A percentile compares a stretch with the other conserved stretches of the same genome.
Conservation (phyloP, 2,329 filamentous ascomycete genomes). For the Fusarium mundagurra region DNA sequence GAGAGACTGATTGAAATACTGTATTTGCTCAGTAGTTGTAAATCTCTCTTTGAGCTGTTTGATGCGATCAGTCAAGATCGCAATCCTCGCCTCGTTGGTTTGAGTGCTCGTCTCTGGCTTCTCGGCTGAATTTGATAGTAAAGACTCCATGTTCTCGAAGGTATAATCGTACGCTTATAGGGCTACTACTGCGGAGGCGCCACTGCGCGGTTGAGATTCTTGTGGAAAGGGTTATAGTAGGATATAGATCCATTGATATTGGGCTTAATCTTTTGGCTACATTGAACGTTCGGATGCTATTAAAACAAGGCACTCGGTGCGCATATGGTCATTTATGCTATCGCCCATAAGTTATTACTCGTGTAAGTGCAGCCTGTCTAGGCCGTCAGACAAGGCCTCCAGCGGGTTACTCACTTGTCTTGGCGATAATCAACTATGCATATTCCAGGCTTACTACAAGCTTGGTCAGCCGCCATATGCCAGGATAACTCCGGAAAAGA, state of each 20-base stretch:
- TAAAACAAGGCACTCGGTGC: rapidly evolving
- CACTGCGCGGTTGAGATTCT: rapidly evolving
- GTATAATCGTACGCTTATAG: rapidly evolving
- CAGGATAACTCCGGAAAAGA: neutral
- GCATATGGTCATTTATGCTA: too few species aligned
- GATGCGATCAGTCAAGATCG: neutral
- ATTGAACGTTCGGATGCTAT: neutral
- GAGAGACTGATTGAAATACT: neutral
- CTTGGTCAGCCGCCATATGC: neutral
- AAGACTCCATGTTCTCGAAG: neutral
- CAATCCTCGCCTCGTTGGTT: neutral
- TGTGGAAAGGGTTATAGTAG: neutral
- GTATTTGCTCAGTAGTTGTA: neutral
- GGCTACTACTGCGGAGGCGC: too few species aligned
- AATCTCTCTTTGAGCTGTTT: neutral
- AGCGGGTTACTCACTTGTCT: rapidly evolving
- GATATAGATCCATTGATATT: neutral
- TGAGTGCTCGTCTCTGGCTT: rapidly evolving
- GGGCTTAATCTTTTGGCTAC: neutral
- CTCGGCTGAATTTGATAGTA: rapidly evolving
- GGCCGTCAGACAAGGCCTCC: rapidly evolving
- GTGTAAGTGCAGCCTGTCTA: neutral
- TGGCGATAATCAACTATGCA: neutral
- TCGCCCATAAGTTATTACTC: neutral
- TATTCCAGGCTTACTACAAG: neutral